Evolutionary conservation across 2,329 filamentous ascomycete genomes (phyloP).

Genomic region (Sporothrix humicola): DNA sequence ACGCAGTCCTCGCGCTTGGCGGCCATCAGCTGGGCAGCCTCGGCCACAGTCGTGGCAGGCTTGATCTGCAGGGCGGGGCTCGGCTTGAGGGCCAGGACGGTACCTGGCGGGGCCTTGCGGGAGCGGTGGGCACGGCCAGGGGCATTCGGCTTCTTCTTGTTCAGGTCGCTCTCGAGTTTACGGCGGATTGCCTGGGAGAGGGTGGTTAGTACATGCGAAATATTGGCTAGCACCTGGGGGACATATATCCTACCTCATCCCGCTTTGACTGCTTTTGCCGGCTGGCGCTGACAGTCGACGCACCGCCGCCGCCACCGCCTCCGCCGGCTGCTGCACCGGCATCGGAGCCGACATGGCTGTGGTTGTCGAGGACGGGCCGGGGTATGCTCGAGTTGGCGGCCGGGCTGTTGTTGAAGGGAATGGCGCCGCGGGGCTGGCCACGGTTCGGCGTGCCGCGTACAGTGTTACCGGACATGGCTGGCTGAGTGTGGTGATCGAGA

Average conservation of each 20-base stretch:
- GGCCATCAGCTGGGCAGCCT: slow-evolving; percentile 98
- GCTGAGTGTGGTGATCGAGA: slow-evolving; percentile 27
- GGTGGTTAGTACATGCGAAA: slow-evolving; percentile 43
- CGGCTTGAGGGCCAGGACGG: slow-evolving; percentile 92
- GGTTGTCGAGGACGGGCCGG: slow-evolving; percentile 69
- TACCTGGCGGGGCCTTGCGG: slow-evolving; percentile 93
- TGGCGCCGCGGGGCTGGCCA: slow-evolving; percentile 61
- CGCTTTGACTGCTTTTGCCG: slow-evolving; percentile 95
- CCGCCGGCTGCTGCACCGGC: not conserved
- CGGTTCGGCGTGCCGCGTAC: slow-evolving; percentile 73
- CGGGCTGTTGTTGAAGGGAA: slow-evolving; percentile 67
- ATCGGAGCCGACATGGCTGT: slow-evolving; percentile 34
- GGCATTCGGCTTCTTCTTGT: slow-evolving; percentile 89
- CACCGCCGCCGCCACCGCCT: slow-evolving; percentile 54
- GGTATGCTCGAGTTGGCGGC: slow-evolving; percentile 68
- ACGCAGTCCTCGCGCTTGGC: slow-evolving; percentile 98
- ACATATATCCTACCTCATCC: slow-evolving; percentile 78
- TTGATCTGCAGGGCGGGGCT: slow-evolving; percentile 98
- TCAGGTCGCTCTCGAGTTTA: slow-evolving; percentile 96
- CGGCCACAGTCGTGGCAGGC: slow-evolving; percentile 88
- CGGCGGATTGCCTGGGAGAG: slow-evolving; percentile 81
- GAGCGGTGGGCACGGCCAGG: slow-evolving; percentile 78
- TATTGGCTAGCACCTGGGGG: not conserved
- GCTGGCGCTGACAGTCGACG: slow-evolving; percentile 84
- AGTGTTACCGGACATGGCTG: slow-evolving; percentile 63